Base-by-base conservation (phyloP, 129 eudicot species). In the Chrysanthemum makinoi region DNA sequence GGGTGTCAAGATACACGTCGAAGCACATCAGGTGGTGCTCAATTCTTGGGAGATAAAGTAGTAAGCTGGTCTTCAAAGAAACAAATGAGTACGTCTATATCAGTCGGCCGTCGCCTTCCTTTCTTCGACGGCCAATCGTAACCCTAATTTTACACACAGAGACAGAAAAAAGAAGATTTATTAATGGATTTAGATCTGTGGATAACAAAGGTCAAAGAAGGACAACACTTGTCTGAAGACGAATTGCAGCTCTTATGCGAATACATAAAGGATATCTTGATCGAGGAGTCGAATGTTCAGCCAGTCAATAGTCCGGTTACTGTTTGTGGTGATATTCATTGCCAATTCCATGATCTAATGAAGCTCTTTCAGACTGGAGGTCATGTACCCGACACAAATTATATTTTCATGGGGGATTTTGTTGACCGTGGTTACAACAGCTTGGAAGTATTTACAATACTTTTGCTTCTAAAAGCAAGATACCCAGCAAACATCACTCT, bases 381-480 rank as follows among this genome's bases (percentile, higher is more conserved):
- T 69, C 97, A 90, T 81, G 97, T 89, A 15, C 97, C 98, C 0
- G 97, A 87, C 60, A 94, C 96, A 76, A 94, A 94, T 86, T 94
- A 94, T 79, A 87, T 94, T 39, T 89, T 89, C 74, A 94, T 94
- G 98, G 98, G 98, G 46, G 98, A 94, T 84, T 94, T 87, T 68
- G 98, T 94, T 89, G 97, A 94, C 76, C 98, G 98, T 66, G 98
- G 98, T 43, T 94, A 94, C 80, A 94, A 94, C 84, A 94, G 98
- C 77, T 81, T 94, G 65, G 98, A 94, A 75, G 98, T 94, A 76
- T 94, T 94, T 75, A 94, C 98, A 74, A 94, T 94, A 54, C 88
- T 94, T 63, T 80, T 94, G 90, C 98, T 94, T 81, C 91, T 94
- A 52, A 94, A 94, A 86, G 98, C 98, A 66, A 89, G 98, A 97